Evolutionary conservation across 2,329 filamentous ascomycete genomes (phyloP).

Genomic region (Aspergillus pseudoglaucus): DNA sequence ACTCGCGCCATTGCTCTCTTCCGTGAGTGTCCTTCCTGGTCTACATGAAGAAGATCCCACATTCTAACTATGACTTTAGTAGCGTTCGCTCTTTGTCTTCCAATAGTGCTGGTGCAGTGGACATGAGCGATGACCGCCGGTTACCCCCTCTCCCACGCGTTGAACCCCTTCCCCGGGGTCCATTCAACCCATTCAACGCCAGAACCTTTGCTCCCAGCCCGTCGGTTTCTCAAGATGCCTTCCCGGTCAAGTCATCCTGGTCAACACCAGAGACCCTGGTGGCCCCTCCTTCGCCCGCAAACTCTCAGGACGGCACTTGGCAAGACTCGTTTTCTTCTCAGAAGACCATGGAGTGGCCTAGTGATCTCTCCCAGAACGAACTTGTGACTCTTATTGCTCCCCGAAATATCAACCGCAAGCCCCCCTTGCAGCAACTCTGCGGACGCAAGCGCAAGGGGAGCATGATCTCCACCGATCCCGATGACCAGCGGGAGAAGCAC

Average conservation of each 20-base stretch:
- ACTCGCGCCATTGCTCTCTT: conserved; percentile 27
- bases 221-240: conserved; percentile 26
- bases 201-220: conserved; percentile 26
- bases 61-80: conserved; percentile 8
- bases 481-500: conserved; percentile 36
- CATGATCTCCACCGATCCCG: conserved; percentile 22
- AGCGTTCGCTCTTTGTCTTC: conserved; percentile 18
- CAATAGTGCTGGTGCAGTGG: conserved; percentile 15
- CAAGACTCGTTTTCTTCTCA: conserved; percentile 26
- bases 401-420: conserved; percentile 32
- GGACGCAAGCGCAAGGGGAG: conserved; percentile 35
- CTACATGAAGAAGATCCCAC: not conserved
- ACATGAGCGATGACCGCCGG: conserved; percentile 29
- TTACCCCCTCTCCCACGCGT: conserved; percentile 32
- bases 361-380: conserved; percentile 25
- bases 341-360: conserved; percentile 28
- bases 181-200: conserved; percentile 30
- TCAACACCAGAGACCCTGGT: conserved; percentile 21
- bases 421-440: conserved; percentile 33
- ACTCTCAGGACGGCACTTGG: conserved; percentile 32
- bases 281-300: conserved; percentile 32
- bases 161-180: conserved; percentile 32
- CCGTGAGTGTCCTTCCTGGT: conserved; percentile 23
- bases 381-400: conserved; percentile 31
- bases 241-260: conserved; percentile 29